Evolutionary conservation across 2,329 filamentous ascomycete genomes (phyloP).

Genomic region (Fusarium sterilihyphosum): DNA sequence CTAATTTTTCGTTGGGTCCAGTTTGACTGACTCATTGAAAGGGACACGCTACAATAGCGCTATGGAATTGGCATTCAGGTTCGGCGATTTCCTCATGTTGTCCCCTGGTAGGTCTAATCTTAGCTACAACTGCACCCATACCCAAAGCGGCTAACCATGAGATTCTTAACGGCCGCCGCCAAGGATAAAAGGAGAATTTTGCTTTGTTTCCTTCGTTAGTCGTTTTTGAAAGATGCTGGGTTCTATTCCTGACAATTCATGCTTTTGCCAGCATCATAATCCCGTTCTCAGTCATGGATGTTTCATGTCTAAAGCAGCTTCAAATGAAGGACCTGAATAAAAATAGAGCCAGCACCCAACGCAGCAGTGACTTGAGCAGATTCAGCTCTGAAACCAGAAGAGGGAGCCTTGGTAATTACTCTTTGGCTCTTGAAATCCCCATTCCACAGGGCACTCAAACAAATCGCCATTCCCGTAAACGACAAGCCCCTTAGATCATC

Average conservation of each 20-base stretch:
- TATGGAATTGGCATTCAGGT: not conserved
- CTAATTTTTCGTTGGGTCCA: not conserved
- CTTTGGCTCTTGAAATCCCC: not conserved
- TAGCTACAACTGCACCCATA: conserved; percentile 18
- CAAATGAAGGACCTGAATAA: not conserved
- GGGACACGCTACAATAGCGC: conserved; percentile 9
- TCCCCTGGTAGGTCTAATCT: conserved; percentile 20
- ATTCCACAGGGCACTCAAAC: not conserved
- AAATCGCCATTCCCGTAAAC: conserved; percentile 17
- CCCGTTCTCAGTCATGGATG: not conserved
- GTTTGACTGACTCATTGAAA: not conserved
- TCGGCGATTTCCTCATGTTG: conserved; percentile 30
- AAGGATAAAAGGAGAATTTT: conserved; percentile 7
- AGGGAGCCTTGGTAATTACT: too few species aligned
- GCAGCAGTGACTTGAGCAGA: not conserved
- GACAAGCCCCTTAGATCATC: conserved; percentile 21
- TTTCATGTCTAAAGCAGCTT: conserved; percentile 10
- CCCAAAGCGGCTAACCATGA: conserved; percentile 17
- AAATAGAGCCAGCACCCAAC: not conserved
- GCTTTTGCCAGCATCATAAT: not conserved
- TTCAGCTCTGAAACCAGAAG: not conserved
- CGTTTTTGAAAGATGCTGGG: not conserved
- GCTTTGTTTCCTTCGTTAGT: not conserved
- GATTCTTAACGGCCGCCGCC: conserved; percentile 3
- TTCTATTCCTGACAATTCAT: conserved; percentile 4